Conservation (phyloP, 345 rosid species). For the Noccaea caerulescens region DNA sequence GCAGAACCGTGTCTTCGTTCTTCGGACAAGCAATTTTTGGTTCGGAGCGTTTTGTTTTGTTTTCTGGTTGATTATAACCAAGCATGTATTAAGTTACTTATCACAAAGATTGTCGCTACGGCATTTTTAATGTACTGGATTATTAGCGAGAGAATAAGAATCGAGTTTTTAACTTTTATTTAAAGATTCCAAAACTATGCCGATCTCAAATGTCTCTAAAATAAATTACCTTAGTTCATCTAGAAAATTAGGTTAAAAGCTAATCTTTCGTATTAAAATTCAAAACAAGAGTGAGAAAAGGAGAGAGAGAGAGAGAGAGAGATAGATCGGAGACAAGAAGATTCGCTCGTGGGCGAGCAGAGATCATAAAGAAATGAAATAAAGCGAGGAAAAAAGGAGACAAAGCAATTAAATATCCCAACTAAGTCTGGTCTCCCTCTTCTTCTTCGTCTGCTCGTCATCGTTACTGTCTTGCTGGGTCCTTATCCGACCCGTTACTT, state of each 20-base stretch:
- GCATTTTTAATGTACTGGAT: background rate
- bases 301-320: background rate
- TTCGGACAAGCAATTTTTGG: slow-evolving; percentile 27
- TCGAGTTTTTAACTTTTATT: slow-evolving; percentile 9
- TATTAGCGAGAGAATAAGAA: background rate
- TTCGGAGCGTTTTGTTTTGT: slow-evolving; percentile 9
- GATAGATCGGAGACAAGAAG: slow-evolving; percentile 34
- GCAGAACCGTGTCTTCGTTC: slow-evolving; percentile 34
- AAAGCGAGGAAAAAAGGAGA: slow-evolving; percentile 38
- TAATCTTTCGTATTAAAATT: slow-evolving; percentile 18
- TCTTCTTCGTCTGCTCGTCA: slow-evolving; percentile 37
- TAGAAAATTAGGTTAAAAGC: slow-evolving; percentile 33
- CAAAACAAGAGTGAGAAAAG: slow-evolving; percentile 29
- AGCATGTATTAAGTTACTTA: slow-evolving; percentile 11
- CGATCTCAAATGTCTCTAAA: slow-evolving; percentile 8
- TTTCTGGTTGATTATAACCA: background rate
- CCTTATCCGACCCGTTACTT: slow-evolving; percentile 31
- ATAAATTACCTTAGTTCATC: slow-evolving; percentile 15
- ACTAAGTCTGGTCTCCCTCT: slow-evolving; percentile 42
- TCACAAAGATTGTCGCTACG: slow-evolving; percentile 14
- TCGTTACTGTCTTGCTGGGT: slow-evolving; percentile 36
- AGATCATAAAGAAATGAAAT: slow-evolving; percentile 40
- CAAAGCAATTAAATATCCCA: slow-evolving; percentile 43
- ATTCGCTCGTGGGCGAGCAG: slow-evolving; percentile 33
- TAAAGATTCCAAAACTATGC: background rate